phyloP scores from a whole-genome alignment of 768 basidiomycete species.

The Gloeophyllum trabeum region DNA sequence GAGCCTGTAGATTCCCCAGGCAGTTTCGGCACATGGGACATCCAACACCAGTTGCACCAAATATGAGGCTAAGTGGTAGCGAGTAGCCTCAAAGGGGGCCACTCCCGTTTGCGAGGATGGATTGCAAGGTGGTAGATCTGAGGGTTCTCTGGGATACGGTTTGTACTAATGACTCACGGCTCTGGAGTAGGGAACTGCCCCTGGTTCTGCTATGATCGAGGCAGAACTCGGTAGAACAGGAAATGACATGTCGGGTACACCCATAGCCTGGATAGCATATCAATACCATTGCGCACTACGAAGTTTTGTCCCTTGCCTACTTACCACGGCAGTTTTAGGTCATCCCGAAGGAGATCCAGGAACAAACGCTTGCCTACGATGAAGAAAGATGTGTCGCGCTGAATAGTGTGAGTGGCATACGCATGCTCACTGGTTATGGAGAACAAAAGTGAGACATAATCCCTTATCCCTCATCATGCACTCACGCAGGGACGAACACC shows the following conservation, averaged over 20 bases:
- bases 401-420: not conserved
- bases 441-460: not conserved
- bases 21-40: no score
- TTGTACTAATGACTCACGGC: not conserved
- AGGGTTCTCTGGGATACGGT: not conserved
- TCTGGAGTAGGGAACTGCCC: not conserved
- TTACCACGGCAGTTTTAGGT: not conserved
- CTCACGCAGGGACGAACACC: slow-evolving; percentile 6
- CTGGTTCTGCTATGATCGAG: not conserved
- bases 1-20: not conserved
- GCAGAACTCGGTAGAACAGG: not conserved
- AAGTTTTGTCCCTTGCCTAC: not conserved
- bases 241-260: not conserved
- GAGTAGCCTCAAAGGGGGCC: not conserved
- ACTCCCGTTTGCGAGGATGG: not conserved
- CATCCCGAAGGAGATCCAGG: not conserved
- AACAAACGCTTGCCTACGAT: not conserved
- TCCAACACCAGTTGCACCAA: not conserved
- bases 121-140: not conserved
- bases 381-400: not conserved
- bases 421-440: not conserved
- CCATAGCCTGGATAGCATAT: not conserved
- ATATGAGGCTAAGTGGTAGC: not conserved
- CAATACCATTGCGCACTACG: not conserved
- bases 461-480: not conserved